Conservation (phyloP, 441 rosid genomes). For the Bruguiera hainesii region DNA sequence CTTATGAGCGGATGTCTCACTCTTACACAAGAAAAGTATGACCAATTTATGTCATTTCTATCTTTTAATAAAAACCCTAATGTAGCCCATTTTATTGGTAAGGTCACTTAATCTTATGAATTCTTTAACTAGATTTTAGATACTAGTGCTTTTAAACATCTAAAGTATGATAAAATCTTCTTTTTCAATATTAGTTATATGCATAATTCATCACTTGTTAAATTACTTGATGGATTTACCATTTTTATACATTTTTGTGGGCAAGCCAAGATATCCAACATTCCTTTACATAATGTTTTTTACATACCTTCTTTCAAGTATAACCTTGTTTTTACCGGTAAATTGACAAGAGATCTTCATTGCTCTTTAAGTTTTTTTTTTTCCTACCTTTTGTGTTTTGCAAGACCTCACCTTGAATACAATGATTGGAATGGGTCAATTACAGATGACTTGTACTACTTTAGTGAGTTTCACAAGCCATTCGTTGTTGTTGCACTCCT, state of each 20-base stretch:
- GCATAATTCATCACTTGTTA: too few species aligned
- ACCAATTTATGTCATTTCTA: background rate
- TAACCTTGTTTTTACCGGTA: background rate
- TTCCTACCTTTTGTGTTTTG: background rate
- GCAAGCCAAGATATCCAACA: background rate
- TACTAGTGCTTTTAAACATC: background rate
- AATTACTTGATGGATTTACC: too few species aligned
- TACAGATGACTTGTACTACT: constrained; percentile 6
- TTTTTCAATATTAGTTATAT: background rate
- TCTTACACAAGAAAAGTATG: background rate
- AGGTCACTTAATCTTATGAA: background rate
- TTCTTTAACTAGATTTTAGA: background rate
- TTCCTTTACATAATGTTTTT: background rate
- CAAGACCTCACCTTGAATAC: background rate
- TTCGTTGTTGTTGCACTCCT: background rate
- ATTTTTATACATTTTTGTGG: background rate
- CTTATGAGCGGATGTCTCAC: background rate
- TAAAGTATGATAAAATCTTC: background rate
- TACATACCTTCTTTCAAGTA: background rate
- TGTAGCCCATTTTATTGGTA: background rate
- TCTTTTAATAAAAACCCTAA: background rate
- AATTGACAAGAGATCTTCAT: background rate
- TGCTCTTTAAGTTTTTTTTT: background rate
- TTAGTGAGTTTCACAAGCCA: background rate
- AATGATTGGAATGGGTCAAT: constrained; percentile 4